phyloP scores from a whole-genome alignment of 345 rosid species.

The Sonneratia caseolaris region DNA sequence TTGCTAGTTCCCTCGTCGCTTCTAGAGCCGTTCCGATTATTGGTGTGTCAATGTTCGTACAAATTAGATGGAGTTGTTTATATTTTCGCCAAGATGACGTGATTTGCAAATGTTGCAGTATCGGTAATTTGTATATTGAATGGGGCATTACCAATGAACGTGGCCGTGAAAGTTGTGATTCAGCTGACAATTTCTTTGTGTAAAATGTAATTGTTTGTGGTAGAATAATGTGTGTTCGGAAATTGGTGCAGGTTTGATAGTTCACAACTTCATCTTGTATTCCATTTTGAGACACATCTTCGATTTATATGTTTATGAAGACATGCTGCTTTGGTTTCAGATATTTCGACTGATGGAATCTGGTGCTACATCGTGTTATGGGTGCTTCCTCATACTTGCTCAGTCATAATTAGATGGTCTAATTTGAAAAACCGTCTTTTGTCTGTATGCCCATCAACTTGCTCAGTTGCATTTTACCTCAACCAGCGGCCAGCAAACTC shows the following conservation, averaged over 20 bases:
- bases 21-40: too few species aligned
- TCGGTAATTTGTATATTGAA: not conserved
- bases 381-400: slow-evolving; percentile 53
- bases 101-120: not conserved
- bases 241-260: not conserved
- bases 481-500: slow-evolving; percentile 28
- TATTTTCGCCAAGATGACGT: not conserved
- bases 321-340: slow-evolving; percentile 21
- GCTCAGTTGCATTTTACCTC: slow-evolving; percentile 31
- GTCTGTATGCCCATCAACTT: slow-evolving; percentile 59
- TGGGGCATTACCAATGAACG: not conserved
- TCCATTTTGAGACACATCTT: not conserved
- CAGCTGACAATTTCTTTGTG: not conserved
- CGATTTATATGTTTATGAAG: not conserved
- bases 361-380: slow-evolving; percentile 79
- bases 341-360: slow-evolving; percentile 81
- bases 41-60: too few species aligned
- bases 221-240: not conserved
- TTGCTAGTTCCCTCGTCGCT: too few species aligned
- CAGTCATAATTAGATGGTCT: slow-evolving; percentile 46
- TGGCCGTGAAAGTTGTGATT: not conserved
- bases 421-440: slow-evolving; percentile 61
- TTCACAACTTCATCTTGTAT: not conserved
- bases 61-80: not conserved
- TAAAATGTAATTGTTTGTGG: not conserved